Evolutionary conservation across 345 rosid genomes (phyloP).

Genomic region (Salix arbutifolia): DNA sequence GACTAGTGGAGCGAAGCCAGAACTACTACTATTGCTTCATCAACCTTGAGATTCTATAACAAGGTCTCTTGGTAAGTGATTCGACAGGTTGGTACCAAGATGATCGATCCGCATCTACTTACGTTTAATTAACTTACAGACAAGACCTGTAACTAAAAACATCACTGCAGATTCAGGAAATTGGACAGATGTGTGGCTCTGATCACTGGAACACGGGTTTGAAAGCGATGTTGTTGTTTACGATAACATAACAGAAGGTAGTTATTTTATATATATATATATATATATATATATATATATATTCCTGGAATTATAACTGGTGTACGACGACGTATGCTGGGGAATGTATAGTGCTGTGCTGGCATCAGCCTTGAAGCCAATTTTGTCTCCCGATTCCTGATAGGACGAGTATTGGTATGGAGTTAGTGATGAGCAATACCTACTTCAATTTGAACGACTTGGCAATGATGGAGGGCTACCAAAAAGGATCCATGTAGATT

Average conservation of each 20-base stretch:
- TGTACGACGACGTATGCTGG: neutral
- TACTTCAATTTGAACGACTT: neutral
- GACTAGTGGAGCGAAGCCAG: neutral
- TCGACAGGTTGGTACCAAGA: neutral
- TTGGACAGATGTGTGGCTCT: neutral
- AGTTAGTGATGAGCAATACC: neutral
- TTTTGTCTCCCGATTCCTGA: neutral
- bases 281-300: too few species aligned
- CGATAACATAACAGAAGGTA: neutral
- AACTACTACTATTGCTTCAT: neutral
- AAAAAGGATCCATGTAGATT: too few species aligned
- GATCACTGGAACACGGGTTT: neutral
- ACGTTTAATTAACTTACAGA: neutral
- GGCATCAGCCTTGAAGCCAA: slow-evolving; percentile 2
- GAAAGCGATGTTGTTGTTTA: neutral
- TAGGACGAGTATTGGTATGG: neutral
- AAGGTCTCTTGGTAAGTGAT: neutral
- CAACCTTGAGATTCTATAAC: neutral
- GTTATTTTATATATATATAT: neutral
- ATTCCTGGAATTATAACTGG: neutral
- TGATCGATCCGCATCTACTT: neutral
- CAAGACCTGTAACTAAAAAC: neutral
- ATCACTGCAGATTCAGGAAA: neutral
- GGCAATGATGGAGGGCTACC: neutral
- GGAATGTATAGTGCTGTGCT: neutral